These are phyloP conservation scores for Hymenoscyphus occultus DNA, from an alignment of 2,329 filamentous ascomycete genomes.

Conservation along the genomic window DNA sequence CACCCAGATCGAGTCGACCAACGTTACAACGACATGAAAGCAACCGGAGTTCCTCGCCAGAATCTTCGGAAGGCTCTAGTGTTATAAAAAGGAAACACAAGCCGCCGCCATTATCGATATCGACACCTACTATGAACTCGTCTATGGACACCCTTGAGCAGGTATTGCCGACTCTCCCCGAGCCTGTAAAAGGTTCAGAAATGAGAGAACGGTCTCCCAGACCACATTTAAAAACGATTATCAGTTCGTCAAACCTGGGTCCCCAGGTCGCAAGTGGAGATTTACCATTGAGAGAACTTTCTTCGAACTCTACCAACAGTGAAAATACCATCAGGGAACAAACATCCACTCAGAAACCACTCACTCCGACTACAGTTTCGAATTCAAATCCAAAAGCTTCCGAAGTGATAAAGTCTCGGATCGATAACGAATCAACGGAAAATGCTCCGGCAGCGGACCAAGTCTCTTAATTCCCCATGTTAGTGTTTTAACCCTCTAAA, in stretches of 20 bases:
- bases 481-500: not conserved
- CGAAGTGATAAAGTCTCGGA: not conserved
- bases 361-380: not conserved
- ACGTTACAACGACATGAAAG: slow-evolving; percentile 22
- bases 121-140: slow-evolving; percentile 12
- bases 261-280: slow-evolving; percentile 14
- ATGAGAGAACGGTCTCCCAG: slow-evolving; percentile 22
- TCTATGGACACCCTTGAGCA: slow-evolving; percentile 29
- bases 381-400: not conserved
- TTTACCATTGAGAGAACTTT: slow-evolving; percentile 21
- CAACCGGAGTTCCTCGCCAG: slow-evolving; percentile 24
- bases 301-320: slow-evolving; percentile 20
- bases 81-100: slow-evolving; percentile 25
- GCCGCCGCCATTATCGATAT: slow-evolving; percentile 29
- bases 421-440: slow-evolving; percentile 1
- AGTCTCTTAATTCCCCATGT: not conserved
- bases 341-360: slow-evolving; percentile 11
- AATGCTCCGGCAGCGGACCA: not conserved
- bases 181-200: slow-evolving; percentile 15
- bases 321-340: slow-evolving; percentile 17
- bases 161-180: slow-evolving; percentile 20
- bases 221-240: slow-evolving; percentile 27
- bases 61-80: slow-evolving; percentile 25
- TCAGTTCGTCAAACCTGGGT: slow-evolving; percentile 28
- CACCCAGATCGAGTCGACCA: slow-evolving; percentile 17